These are phyloP conservation scores for Aphanocladium album DNA, from an alignment of 2,329 filamentous ascomycete genomes.

Conservation along the genomic window DNA sequence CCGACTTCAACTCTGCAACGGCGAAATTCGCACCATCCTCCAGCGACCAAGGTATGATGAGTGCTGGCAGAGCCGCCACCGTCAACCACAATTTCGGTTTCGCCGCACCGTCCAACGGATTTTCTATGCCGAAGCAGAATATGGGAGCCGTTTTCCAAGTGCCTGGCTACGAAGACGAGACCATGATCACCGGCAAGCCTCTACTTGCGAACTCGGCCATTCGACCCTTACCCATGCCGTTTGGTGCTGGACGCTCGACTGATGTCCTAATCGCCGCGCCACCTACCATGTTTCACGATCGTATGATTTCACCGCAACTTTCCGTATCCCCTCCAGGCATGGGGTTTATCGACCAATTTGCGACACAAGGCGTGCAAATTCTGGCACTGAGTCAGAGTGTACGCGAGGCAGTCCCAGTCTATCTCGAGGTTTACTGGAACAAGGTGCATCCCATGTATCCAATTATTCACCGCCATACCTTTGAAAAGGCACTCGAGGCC, in stretches of 20 bases:
- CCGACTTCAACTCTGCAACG: constrained; percentile 25
- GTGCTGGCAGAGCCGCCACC: neutral
- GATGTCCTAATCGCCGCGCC: constrained; percentile 45
- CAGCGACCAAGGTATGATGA: neutral
- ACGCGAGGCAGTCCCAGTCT: constrained; percentile 42
- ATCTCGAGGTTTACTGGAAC: constrained; percentile 51
- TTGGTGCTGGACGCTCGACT: constrained; percentile 41
- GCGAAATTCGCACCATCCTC: neutral
- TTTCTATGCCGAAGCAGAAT: neutral
- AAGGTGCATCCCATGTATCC: constrained; percentile 44
- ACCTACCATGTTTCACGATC: constrained; percentile 31
- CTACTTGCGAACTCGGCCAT: constrained; percentile 34
- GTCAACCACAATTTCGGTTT: neutral
- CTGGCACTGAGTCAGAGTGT: constrained; percentile 33
- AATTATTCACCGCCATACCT: constrained; percentile 44
- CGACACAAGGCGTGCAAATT: neutral
- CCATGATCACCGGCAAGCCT: constrained; percentile 30
- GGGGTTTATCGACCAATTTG: neutral
- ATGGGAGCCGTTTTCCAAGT: constrained; percentile 22
- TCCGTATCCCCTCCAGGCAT: neutral
- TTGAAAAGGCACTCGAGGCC: constrained; percentile 30
- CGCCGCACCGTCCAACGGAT: neutral
- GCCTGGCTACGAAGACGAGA: constrained; percentile 32
- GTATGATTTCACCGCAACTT: neutral
- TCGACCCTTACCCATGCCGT: constrained; percentile 45